Evolutionary conservation across 1,284 basidiomycete genomes (phyloP).

Genomic region (Pseudozyma sp.): DNA sequence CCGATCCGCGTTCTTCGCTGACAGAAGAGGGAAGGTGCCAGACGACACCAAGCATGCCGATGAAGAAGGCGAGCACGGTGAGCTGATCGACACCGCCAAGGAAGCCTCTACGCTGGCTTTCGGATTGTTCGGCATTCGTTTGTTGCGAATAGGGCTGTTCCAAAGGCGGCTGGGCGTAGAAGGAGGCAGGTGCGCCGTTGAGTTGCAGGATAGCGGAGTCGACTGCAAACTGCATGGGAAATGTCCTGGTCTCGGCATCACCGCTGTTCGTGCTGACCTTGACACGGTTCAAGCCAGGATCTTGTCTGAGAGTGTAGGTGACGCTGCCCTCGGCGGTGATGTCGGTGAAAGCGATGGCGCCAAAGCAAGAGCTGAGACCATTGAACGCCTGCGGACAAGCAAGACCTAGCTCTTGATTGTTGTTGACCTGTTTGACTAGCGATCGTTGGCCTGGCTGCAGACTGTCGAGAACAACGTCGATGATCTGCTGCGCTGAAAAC

Average conservation of each 20-base stretch:
- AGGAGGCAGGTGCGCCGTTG: conserved; percentile 68
- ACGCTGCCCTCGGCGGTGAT: conserved; percentile 62
- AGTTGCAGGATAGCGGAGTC: conserved; percentile 77
- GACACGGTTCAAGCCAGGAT: conserved; percentile 76
- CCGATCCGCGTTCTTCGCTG: conserved; percentile 62
- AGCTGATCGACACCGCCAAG: conserved; percentile 18
- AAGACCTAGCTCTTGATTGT: conserved; percentile 69
- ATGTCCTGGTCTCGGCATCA: conserved; percentile 77
- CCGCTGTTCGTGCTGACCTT: conserved; percentile 77
- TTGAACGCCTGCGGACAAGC: conserved; percentile 81
- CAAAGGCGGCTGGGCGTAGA: conserved; percentile 51
- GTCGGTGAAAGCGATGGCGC: conserved; percentile 76
- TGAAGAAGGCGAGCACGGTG: conserved; percentile 68
- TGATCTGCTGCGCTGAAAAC: conserved; percentile 73
- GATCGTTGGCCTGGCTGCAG: conserved; percentile 22
- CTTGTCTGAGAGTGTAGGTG: conserved; percentile 79
- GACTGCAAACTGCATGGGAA: conserved; percentile 82
- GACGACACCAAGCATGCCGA: conserved; percentile 80
- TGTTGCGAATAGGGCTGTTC: conserved; percentile 80
- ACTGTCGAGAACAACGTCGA: conserved; percentile 72
- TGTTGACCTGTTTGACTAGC: conserved; percentile 22
- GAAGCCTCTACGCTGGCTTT: conserved; percentile 73
- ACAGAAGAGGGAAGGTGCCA: conserved; percentile 70
- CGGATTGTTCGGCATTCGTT: conserved; percentile 76
- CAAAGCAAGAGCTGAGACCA: conserved; percentile 77